phyloP scores from a whole-genome alignment of 768 basidiomycete genomes.

The Suillus decipiens region DNA sequence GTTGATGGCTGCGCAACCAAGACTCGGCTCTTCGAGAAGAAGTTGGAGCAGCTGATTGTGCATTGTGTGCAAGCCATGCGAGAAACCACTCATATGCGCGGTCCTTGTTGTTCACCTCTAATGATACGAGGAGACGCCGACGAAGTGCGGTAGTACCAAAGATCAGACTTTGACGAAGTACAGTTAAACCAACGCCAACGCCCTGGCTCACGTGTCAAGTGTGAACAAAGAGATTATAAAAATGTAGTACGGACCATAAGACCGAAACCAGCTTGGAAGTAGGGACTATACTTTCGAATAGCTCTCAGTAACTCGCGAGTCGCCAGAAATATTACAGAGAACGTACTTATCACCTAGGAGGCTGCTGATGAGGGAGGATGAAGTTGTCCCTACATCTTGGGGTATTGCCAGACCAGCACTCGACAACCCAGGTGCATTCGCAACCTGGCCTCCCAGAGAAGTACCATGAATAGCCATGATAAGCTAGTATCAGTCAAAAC shows the following conservation, averaged over 20 bases:
- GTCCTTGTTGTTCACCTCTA: constrained; percentile 97
- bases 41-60: constrained; percentile 34
- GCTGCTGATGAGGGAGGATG: constrained; percentile 35
- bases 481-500: neutral
- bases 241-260: constrained; percentile 69
- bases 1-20: constrained; percentile 82
- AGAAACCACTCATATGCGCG: constrained; percentile 96
- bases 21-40: constrained; percentile 24
- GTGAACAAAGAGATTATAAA: neutral
- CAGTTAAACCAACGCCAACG: constrained; percentile 82
- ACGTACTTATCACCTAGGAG: constrained; percentile 71
- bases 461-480: neutral
- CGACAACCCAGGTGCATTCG: neutral
- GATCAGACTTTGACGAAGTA: constrained; percentile 68
- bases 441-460: constrained; percentile 1
- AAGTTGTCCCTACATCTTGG: constrained; percentile 13
- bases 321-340: constrained; percentile 3
- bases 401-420: constrained; percentile 8
- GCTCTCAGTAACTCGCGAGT: constrained; percentile 17
- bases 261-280: constrained; percentile 97
- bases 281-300: constrained; percentile 68
- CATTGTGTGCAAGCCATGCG: constrained; percentile 87
- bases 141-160: constrained; percentile 76
- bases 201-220: constrained; percentile 52
- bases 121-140: constrained; percentile 87